Evolutionary conservation across 768 basidiomycete genomes (phyloP).

Genomic region (Tylopilus intermedius): DNA sequence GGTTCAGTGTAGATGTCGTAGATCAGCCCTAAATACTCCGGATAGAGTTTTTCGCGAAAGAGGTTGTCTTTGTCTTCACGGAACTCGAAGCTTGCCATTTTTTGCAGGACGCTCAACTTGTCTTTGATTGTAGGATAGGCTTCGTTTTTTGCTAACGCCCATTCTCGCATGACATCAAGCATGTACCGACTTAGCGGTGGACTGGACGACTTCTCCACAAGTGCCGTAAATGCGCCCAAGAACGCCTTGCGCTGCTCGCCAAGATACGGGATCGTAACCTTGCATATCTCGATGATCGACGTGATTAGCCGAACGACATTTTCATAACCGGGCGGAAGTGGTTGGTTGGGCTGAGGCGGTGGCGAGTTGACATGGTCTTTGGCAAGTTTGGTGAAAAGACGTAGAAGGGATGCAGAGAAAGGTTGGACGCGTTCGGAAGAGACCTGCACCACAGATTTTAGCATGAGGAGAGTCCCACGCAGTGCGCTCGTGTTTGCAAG

Average conservation of each 20-base stretch:
- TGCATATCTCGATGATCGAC: slow-evolving; percentile 83
- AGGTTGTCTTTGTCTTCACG: slow-evolving; percentile 33
- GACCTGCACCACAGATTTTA: slow-evolving; percentile 78
- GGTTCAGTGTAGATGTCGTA: slow-evolving; percentile 93
- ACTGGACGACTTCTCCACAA: slow-evolving; percentile 90
- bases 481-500: slow-evolving; percentile 67
- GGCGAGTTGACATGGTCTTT: slow-evolving; percentile 78
- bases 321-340: slow-evolving; percentile 48
- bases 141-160: slow-evolving; percentile 85
- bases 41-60: slow-evolving; percentile 61
- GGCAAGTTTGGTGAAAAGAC: slow-evolving; percentile 75
- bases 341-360: slow-evolving; percentile 31
- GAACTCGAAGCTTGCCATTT: slow-evolving; percentile 80
- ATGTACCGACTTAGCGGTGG: slow-evolving; percentile 73
- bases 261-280: slow-evolving; percentile 71
- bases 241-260: slow-evolving; percentile 84
- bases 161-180: slow-evolving; percentile 79
- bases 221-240: slow-evolving; percentile 66
- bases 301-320: slow-evolving; percentile 60
- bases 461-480: slow-evolving; percentile 79
- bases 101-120: slow-evolving; percentile 82
- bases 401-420: slow-evolving; percentile 72
- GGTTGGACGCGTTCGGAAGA: slow-evolving; percentile 80
- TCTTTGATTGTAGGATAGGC: slow-evolving; percentile 92
- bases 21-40: slow-evolving; percentile 82